Evolutionary conservation across 2,329 filamentous ascomycete species (phyloP).

Genomic region (Aurifilum marmelostoma): DNA sequence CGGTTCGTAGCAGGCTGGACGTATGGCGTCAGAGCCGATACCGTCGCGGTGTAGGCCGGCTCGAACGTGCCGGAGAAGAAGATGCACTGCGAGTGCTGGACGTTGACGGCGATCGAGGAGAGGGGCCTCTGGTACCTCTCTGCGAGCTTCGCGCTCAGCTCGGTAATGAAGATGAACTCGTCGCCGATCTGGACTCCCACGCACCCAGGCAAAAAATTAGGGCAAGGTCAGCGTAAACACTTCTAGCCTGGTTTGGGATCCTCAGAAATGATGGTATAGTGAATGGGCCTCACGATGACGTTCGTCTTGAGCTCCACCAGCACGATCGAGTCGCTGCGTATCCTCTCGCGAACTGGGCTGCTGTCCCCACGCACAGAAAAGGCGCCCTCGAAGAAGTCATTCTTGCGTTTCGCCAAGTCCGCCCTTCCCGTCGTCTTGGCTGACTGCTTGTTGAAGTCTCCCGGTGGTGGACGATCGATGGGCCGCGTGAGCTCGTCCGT

Average conservation of each 20-base stretch:
- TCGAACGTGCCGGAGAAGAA: conserved; percentile 76
- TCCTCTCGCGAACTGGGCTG: conserved; percentile 47
- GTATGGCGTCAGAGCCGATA: conserved; percentile 70
- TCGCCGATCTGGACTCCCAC: conserved; percentile 65
- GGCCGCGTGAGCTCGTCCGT: conserved; percentile 43
- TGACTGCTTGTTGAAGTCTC: conserved; percentile 39
- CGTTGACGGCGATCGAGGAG: conserved; percentile 71
- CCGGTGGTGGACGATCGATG: conserved; percentile 45
- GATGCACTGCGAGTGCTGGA: conserved; percentile 77
- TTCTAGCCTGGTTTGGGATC: background rate
- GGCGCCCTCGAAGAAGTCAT: conserved; percentile 51
- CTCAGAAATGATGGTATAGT: background rate
- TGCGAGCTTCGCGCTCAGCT: conserved; percentile 73
- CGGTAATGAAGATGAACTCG: conserved; percentile 73
- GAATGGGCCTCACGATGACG: conserved; percentile 53
- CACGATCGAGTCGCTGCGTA: conserved; percentile 60
- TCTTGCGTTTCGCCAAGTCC: conserved; percentile 43
- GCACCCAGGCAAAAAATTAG: background rate
- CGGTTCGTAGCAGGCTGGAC: conserved; percentile 77
- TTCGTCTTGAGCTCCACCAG: conserved; percentile 68
- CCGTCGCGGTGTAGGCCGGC: conserved; percentile 76
- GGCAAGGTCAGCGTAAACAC: background rate
- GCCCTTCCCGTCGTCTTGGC: conserved; percentile 39
- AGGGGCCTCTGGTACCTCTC: conserved; percentile 75
- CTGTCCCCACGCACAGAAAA: conserved; percentile 40